These are phyloP conservation scores for Cladophialophora carrionii DNA, from an alignment of 2,329 filamentous ascomycete genomes.

Conservation along the genomic window DNA sequence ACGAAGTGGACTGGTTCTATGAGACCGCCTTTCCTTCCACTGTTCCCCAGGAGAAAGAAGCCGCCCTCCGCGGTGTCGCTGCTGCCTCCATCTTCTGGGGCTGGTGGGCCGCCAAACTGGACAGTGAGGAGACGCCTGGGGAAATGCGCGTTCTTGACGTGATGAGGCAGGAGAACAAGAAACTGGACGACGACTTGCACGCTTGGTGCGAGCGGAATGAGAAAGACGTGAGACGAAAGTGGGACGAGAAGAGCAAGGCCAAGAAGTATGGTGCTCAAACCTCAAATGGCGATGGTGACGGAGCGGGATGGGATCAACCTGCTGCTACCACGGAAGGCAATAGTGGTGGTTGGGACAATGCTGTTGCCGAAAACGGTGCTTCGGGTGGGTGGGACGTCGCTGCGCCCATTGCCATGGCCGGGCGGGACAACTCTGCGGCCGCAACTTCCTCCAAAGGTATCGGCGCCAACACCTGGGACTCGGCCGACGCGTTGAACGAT, in stretches of 20 bases:
- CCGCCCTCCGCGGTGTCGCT: conserved; percentile 27
- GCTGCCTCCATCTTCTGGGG: conserved; percentile 31
- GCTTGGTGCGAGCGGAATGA: conserved; percentile 32
- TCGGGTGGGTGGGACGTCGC: background rate
- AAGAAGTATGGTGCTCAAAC: conserved; percentile 10
- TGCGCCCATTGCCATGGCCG: background rate
- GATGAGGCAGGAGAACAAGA: conserved; percentile 24
- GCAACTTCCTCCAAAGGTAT: background rate
- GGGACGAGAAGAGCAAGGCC: conserved; percentile 29
- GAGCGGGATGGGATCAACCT: conserved; percentile 6
- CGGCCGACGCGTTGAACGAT: conserved; percentile 6
- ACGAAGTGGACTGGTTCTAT: conserved; percentile 34
- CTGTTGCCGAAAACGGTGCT: background rate
- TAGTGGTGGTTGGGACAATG: conserved; percentile 9
- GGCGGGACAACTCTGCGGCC: conserved; percentile 13
- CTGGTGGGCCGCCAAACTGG: conserved; percentile 32
- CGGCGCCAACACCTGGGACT: conserved; percentile 10
- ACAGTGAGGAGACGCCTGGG: conserved; percentile 29
- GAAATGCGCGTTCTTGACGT: conserved; percentile 27
- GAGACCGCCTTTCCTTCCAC: conserved; percentile 13
- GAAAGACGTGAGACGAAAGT: conserved; percentile 25
- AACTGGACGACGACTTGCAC: conserved; percentile 32
- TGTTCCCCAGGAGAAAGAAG: conserved; percentile 19
- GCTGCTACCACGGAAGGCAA: background rate
- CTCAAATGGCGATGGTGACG: conserved; percentile 5